Conservation (phyloP, 495 filamentous ascomycete species). For the Aspergillus nidulans region DNA sequence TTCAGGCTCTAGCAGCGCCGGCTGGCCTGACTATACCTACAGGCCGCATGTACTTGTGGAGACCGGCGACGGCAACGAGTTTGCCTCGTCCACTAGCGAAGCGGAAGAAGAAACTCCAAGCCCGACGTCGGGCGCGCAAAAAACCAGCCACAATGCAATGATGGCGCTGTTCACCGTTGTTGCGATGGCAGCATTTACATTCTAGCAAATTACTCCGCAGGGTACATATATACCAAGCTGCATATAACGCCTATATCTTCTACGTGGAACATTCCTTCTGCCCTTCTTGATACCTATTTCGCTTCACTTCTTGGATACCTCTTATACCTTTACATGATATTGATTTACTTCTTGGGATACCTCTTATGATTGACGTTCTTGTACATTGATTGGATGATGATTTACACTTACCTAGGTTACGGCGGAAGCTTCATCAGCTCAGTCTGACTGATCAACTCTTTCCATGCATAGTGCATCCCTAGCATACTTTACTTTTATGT, state of each 20-base stretch:
- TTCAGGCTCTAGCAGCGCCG: slow-evolving; percentile 15
- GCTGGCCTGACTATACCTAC: slow-evolving; percentile 28
- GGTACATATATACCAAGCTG: neutral
- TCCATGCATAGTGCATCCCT: slow-evolving; percentile 4
- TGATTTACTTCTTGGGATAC: slow-evolving; percentile 22
- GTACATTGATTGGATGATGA: slow-evolving; percentile 18
- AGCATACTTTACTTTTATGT: neutral
- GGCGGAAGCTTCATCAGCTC: slow-evolving; percentile 3
- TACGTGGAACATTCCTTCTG: slow-evolving; percentile 7
- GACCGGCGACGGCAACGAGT: slow-evolving; percentile 12
- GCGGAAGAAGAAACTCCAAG: neutral
- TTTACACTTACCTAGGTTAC: slow-evolving; percentile 1
- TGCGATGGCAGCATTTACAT: slow-evolving; percentile 7
- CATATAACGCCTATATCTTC: neutral
- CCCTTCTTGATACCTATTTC: slow-evolving; percentile 3
- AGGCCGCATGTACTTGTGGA: slow-evolving; percentile 31
- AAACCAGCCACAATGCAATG: slow-evolving; percentile 6
- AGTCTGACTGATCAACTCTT: slow-evolving; percentile 7
- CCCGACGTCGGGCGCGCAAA: slow-evolving; percentile 6
- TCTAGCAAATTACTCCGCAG: neutral
- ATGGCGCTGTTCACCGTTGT: slow-evolving; percentile 8
- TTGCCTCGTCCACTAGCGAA: slow-evolving; percentile 5
- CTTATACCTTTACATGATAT: slow-evolving; percentile 1
- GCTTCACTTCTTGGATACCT: slow-evolving; percentile 16
- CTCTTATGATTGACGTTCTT: slow-evolving; percentile 18